Base-by-base conservation (phyloP, 2,329 filamentous ascomycete species). In the Diaporthe australafricana region DNA sequence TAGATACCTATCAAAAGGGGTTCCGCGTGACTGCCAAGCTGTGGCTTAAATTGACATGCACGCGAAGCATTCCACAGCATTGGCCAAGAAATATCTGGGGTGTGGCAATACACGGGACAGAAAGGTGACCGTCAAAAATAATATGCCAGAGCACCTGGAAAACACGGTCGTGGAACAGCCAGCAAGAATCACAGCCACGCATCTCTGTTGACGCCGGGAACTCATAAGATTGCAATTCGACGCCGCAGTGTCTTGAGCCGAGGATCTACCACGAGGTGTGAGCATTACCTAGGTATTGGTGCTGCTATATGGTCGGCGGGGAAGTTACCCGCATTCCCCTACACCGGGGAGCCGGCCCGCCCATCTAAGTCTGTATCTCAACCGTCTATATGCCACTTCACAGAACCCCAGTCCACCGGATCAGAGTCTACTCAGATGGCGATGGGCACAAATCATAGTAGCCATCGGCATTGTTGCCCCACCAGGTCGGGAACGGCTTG, bases 401-500 rank as follows among this genome's bases (percentile, higher is more conserved):
- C 16, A 30, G 11, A 5, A n/a, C 22, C 25, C 25, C 40, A 16
- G 20, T 9, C 40, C 25, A 12, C 16, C 14, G 12, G 5, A 5
- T 6, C 30, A 3, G 7, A 30, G 3, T 25, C 20, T 79, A 83
- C 62, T 82, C 81, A 0, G 76, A 1, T 0, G 76, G 1, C 3
- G 75, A 63, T 0, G 86, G 86, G 74, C 86, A 88, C 48, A 82
- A 78, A 75, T 88, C 87, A 57, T 85, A 86, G 75, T 85, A 81
- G 1, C 85, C 86, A 30, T 84, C 77, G 0, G 40, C 72, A 38
- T 87, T 87, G 66, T 89, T 89, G 0, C 87, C 87, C 86, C 87
- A 89, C 87, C 87, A 89, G 2, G 75, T 77, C 0, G 87, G 87
- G 75, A 89, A 88, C 0, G 84, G 81, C 12, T 80, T 76, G 0